phyloP scores from a whole-genome alignment of 768 basidiomycete genomes.

The Podaxis rugospora region DNA sequence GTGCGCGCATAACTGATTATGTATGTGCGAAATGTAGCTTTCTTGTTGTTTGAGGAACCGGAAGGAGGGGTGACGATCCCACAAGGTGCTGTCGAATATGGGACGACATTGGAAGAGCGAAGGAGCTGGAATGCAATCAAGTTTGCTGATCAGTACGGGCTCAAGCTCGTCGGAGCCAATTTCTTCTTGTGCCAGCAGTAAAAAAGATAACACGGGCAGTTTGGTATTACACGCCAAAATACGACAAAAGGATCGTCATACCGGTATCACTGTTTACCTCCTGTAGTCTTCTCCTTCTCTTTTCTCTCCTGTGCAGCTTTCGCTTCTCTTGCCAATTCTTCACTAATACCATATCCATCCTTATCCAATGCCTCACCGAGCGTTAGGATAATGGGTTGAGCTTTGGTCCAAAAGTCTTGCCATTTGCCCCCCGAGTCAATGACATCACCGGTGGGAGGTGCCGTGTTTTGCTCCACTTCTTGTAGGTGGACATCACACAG shows the following conservation, averaged over 20 bases:
- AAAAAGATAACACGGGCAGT: neutral
- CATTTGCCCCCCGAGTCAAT: constrained; percentile 1
- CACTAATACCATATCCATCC: constrained; percentile 2
- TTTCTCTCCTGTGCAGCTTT: neutral
- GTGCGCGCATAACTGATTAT: neutral
- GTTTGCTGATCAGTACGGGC: constrained; percentile 46
- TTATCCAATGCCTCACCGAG: constrained; percentile 10
- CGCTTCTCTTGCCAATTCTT: neutral
- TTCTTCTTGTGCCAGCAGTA: constrained; percentile 34
- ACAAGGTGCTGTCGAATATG: constrained; percentile 39
- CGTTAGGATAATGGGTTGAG: neutral
- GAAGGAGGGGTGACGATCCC: constrained; percentile 35
- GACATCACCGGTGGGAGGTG: neutral
- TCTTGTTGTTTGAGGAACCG: constrained; percentile 62
- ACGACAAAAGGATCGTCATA: neutral
- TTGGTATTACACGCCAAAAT: neutral
- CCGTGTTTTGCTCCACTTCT: neutral
- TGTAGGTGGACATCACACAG: constrained; percentile 7
- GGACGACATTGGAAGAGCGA: constrained; percentile 38
- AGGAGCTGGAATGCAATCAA: constrained; percentile 49
- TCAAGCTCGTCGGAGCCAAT: constrained; percentile 57
- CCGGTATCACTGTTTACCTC: neutral
- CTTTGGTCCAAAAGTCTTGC: constrained; percentile 13
- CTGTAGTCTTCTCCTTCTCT: neutral
- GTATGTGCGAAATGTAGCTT: constrained; percentile 27